Percentiles rank a stretch among this genome's conserved stretches.
phyloP scores from a whole-genome alignment of 306 rosid genomes.

The Vicia sativa region DNA sequence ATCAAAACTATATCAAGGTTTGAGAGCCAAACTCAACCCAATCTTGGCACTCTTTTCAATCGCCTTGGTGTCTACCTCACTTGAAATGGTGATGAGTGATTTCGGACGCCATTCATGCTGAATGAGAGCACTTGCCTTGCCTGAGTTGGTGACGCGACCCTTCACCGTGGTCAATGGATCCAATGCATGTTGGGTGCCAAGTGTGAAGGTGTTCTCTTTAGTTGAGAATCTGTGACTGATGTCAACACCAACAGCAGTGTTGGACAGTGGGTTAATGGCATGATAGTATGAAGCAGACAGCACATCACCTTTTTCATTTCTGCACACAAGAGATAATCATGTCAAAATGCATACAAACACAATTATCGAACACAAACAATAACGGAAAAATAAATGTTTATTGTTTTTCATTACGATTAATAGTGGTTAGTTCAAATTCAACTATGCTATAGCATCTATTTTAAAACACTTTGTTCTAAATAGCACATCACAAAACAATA shows the following conservation, averaged over 20 bases:
- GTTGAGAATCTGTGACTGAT: constrained; percentile 69
- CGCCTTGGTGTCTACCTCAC: constrained; percentile 89
- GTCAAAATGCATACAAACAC: constrained; percentile 24
- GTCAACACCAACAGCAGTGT: constrained; percentile 52
- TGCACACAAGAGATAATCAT: constrained; percentile 40
- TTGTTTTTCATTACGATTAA: neutral
- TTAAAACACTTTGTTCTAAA: neutral
- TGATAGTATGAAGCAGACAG: constrained; percentile 50
- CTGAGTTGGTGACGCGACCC: constrained; percentile 78
- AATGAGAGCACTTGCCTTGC: constrained; percentile 83
- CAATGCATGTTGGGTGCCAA: constrained; percentile 82
- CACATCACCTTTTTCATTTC: constrained; percentile 83
- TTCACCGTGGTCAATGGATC: constrained; percentile 84
- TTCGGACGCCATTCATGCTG: constrained; percentile 99
- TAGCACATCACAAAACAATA: neutral
- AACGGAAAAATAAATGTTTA: neutral
- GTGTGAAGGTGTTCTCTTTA: constrained; percentile 69
- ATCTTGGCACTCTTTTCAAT: constrained; percentile 91
- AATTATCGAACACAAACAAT: neutral
- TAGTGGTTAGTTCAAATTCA: neutral
- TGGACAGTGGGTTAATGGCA: constrained; percentile 44
- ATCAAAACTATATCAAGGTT: constrained; percentile 60
- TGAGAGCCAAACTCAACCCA: constrained; percentile 87
- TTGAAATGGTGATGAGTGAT: constrained; percentile 75
- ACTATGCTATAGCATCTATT: neutral